These are phyloP conservation scores for Calonectria fujianensis DNA, from an alignment of 2,329 filamentous ascomycete species.

Conservation along the genomic window DNA sequence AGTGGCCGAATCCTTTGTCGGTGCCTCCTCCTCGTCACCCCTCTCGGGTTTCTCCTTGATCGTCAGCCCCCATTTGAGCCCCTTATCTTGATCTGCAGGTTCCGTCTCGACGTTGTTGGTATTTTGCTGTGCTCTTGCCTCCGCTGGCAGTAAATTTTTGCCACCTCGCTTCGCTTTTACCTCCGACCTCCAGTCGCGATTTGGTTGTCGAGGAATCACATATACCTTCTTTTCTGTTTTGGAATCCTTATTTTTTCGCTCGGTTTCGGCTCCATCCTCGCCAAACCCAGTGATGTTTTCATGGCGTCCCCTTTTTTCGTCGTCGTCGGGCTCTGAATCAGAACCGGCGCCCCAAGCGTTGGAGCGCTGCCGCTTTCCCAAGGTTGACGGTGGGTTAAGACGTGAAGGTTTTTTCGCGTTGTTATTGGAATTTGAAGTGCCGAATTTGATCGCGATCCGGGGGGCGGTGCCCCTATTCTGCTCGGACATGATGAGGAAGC, in stretches of 20 bases:
- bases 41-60: conserved; percentile 72
- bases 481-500: conserved; percentile 46
- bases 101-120: conserved; percentile 57
- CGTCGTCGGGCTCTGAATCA: conserved; percentile 65
- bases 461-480: conserved; percentile 55
- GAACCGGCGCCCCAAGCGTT: conserved; percentile 65
- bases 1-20: conserved; percentile 30
- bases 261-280: conserved; percentile 65
- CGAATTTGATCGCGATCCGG: conserved; percentile 71
- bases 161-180: conserved; percentile 67
- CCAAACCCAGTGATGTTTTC: conserved; percentile 72
- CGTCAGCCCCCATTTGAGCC: conserved; percentile 74
- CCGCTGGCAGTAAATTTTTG: conserved; percentile 76
- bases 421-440: conserved; percentile 56
- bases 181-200: conserved; percentile 78
- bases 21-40: conserved; percentile 62
- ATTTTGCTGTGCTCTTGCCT: conserved; percentile 68
- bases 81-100: conserved; percentile 68
- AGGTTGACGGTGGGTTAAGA: conserved; percentile 62
- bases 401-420: conserved; percentile 56
- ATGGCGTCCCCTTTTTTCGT: conserved; percentile 58
- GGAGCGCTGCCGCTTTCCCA: conserved; percentile 70
- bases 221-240: conserved; percentile 62
- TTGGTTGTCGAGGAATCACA: conserved; percentile 75
- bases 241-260: conserved; percentile 56